phyloP scores from a whole-genome alignment of 176 grass and related monocot genomes.

The Cymbopogon citratus region DNA sequence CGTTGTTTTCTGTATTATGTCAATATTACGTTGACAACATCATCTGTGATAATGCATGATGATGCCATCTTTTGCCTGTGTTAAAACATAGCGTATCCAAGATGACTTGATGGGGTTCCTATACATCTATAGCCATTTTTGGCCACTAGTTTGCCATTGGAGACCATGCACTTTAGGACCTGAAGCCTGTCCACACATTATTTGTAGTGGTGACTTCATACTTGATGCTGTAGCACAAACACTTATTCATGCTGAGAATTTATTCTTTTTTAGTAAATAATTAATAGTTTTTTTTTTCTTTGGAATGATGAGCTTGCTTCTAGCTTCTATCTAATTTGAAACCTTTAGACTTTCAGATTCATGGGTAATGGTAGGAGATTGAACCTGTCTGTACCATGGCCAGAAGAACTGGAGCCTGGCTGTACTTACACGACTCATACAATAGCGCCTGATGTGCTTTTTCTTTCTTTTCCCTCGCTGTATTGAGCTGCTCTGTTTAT shows the following conservation, averaged over 20 bases:
- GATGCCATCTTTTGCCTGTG: not conserved
- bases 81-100: not conserved
- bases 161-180: not conserved
- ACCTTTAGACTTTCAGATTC: slow-evolving; percentile 2
- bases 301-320: not conserved
- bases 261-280: not conserved
- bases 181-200: not conserved
- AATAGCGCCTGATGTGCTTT: not conserved
- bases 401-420: not conserved
- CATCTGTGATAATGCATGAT: not conserved
- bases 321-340: not conserved
- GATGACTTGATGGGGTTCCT: not conserved
- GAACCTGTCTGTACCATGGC: not conserved
- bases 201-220: too few species aligned
- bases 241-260: not conserved
- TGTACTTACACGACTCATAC: not conserved
- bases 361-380: not conserved
- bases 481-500: not conserved
- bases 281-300: not conserved
- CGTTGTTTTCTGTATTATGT: not conserved
- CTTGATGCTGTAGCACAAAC: too few species aligned
- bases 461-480: not conserved
- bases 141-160: not conserved
- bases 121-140: not conserved
- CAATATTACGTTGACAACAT: not conserved